phyloP scores from a whole-genome alignment of 768 basidiomycete genomes.

The Russula dissimulans region DNA sequence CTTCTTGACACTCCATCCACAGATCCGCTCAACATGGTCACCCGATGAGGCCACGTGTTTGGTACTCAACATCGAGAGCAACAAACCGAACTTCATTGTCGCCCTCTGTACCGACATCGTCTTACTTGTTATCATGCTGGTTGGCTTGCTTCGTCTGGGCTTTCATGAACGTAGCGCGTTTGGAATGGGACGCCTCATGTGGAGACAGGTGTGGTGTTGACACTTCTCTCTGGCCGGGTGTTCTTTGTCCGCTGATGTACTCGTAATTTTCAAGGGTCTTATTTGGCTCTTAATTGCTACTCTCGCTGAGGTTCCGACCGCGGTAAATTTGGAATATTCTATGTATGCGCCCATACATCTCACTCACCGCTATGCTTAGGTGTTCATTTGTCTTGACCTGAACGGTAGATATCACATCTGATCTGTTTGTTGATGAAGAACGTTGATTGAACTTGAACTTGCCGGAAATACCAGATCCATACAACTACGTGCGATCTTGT shows the following conservation, averaged over 20 bases:
- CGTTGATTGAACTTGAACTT: too few relatives aligned
- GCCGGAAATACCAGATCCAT: too few relatives aligned
- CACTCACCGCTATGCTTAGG: too few relatives aligned
- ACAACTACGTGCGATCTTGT: too few relatives aligned
- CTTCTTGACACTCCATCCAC: not conserved
- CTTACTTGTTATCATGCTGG: not conserved
- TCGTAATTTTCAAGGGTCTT: too few relatives aligned
- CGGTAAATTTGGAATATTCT: too few relatives aligned
- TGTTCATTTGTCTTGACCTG: too few relatives aligned
- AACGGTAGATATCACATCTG: too few relatives aligned
- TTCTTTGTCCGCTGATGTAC: not conserved
- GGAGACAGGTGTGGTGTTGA: not conserved
- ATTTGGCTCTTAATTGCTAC: too few relatives aligned
- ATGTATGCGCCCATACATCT: too few relatives aligned
- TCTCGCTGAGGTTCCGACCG: too few relatives aligned
- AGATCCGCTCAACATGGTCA: not conserved
- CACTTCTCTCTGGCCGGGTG: not conserved
- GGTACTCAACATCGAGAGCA: not conserved
- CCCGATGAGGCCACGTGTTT: not conserved
- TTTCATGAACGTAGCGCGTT: not conserved
- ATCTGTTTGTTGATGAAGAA: too few relatives aligned
- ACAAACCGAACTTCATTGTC: not conserved
- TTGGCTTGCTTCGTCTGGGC: not conserved
- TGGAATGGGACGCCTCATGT: not conserved
- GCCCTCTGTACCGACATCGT: not conserved